Conservation (phyloP, 108 stramenopile species). For the Pseudonitzschia pungens region DNA sequence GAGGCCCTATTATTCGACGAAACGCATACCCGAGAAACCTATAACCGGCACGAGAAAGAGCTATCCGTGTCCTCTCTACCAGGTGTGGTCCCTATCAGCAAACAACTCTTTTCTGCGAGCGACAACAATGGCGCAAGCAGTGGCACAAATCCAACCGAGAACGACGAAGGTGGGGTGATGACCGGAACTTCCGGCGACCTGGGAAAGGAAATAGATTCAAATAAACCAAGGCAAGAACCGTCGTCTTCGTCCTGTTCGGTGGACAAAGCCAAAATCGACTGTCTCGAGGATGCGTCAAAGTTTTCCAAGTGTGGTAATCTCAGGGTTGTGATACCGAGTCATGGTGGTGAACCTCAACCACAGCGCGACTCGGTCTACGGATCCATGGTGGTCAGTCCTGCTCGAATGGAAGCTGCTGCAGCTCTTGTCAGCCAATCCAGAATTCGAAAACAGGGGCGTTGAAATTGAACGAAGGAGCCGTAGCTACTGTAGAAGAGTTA, state of each 20-base stretch:
- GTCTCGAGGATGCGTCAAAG: constrained; percentile 11
- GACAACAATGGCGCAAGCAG: constrained; percentile 1
- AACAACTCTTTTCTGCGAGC: constrained; percentile 46
- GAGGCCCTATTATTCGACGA: constrained; percentile 54
- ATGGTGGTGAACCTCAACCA: neutral
- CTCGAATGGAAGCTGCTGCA: constrained; percentile 29
- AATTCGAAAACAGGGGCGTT: neutral
- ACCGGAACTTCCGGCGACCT: neutral
- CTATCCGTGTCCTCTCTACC: constrained; percentile 47
- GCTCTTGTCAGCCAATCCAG: constrained; percentile 30
- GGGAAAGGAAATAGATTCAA: neutral
- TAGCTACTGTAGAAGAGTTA: neutral
- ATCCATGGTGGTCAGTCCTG: constrained; percentile 23
- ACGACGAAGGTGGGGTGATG: neutral
- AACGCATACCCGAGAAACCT: constrained; percentile 50
- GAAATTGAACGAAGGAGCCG: neutral
- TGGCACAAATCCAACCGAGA: neutral
- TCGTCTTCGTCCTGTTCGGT: neutral
- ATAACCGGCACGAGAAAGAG: constrained; percentile 43
- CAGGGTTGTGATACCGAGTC: neutral
- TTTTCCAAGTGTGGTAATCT: neutral
- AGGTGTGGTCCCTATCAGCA: constrained; percentile 55
- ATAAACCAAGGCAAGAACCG: neutral
- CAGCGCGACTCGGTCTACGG: neutral
- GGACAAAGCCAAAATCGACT: neutral